Conservation (phyloP, 257 asterid species). For the Ballota nigra region DNA sequence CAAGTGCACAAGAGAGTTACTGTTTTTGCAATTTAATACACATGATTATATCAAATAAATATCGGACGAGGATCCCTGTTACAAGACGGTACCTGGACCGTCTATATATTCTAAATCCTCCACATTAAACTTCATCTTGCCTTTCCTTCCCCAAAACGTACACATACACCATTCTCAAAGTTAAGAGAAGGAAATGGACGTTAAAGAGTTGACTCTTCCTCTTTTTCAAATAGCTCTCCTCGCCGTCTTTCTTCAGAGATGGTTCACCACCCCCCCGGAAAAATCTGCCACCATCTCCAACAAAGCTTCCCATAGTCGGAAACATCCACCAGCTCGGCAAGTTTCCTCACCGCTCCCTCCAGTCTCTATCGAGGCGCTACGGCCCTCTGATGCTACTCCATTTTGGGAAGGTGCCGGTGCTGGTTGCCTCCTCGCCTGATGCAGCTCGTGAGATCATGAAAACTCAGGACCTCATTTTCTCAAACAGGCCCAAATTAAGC, state of each 20-base stretch:
- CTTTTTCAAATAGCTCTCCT: not conserved
- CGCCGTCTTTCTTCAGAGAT: not conserved
- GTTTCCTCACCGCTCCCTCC: conserved; percentile 43
- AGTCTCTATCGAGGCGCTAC: conserved; percentile 28
- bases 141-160: no score
- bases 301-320: conserved; percentile 43
- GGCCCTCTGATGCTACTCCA: conserved; percentile 49
- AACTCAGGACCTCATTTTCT: conserved; percentile 35
- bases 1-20: no score
- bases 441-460: conserved; percentile 41
- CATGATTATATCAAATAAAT: no score
- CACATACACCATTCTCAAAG: no score
- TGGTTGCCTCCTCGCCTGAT: conserved; percentile 38
- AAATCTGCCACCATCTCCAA: conserved; percentile 43
- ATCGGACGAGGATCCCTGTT: no score
- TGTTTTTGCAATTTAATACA: no score
- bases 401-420: conserved; percentile 36
- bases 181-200: not conserved
- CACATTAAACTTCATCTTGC: no score
- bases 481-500: conserved; percentile 36
- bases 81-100: no score
- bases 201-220: not conserved
- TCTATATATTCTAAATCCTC: no score
- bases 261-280: not conserved
- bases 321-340: conserved; percentile 41